Evolutionary conservation across 371 early-diverging fungal species (phyloP).

Genomic region (Apophysomyces variabilis): DNA sequence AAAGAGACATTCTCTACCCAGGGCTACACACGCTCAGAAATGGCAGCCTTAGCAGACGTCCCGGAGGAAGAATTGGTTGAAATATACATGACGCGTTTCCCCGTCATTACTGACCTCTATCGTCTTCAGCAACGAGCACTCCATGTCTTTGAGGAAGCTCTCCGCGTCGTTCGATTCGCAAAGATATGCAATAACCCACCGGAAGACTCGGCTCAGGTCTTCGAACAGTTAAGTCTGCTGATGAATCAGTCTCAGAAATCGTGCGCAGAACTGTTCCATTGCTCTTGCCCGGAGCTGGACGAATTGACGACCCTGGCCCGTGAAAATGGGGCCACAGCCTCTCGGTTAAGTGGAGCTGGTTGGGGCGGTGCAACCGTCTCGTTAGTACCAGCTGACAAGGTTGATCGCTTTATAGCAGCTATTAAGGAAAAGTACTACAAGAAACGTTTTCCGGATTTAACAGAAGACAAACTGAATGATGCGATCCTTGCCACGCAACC

Average conservation of each 20-base stretch:
- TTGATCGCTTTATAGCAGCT: constrained; percentile 62
- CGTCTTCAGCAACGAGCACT: constrained; percentile 79
- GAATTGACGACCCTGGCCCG: constrained; percentile 76
- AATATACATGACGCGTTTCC: constrained; percentile 69
- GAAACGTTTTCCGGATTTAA: constrained; percentile 60
- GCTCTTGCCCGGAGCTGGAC: constrained; percentile 89
- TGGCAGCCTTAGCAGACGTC: constrained; percentile 63
- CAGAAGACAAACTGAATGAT: constrained; percentile 53
- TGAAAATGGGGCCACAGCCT: constrained; percentile 78
- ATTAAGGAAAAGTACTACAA: constrained; percentile 76
- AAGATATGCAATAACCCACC: constrained; percentile 64
- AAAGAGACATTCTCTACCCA: constrained; percentile 44
- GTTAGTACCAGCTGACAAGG: constrained; percentile 71
- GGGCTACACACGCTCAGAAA: constrained; percentile 69
- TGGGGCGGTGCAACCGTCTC: constrained; percentile 97
- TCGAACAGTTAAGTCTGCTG: constrained; percentile 71
- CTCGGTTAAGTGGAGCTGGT: constrained; percentile 92
- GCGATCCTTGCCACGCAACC: constrained; percentile 69
- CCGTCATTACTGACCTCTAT: constrained; percentile 74
- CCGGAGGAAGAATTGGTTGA: constrained; percentile 57
- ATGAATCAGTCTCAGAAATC: constrained; percentile 91
- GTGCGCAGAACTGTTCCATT: constrained; percentile 83
- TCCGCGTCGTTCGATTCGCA: constrained; percentile 81
- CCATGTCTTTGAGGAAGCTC: constrained; percentile 86
- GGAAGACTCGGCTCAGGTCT: constrained; percentile 24